phyloP scores from a whole-genome alignment of 1,284 basidiomycete genomes.

The Exobasidium rhododendri region DNA sequence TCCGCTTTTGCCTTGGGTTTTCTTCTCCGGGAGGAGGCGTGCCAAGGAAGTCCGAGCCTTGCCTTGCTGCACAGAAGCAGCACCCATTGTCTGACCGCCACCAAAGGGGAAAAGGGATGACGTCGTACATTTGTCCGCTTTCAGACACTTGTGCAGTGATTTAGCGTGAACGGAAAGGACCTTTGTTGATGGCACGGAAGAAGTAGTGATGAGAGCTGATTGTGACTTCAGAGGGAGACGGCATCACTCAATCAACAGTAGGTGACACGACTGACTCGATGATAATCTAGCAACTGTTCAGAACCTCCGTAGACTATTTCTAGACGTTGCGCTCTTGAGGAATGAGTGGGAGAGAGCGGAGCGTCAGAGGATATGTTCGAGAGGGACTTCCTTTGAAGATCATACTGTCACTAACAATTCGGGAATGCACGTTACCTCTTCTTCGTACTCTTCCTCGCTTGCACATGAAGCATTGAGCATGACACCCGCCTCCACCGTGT shows the following conservation, averaged over 20 bases:
- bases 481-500: conserved; percentile 17
- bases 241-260: conserved; percentile 41
- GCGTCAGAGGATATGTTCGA: neutral
- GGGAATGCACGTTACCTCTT: conserved; percentile 26
- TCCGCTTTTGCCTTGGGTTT: no score
- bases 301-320: conserved; percentile 40
- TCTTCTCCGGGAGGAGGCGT: no score
- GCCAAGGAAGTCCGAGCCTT: no score
- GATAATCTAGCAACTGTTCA: conserved; percentile 45
- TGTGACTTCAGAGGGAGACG: no score
- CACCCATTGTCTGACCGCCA: no score
- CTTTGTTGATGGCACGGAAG: no score
- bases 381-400: neutral
- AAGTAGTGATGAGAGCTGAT: no score
- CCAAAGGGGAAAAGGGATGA: no score
- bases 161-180: no score
- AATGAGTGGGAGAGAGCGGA: neutral
- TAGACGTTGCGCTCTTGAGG: conserved; percentile 16
- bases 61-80: no score
- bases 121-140: no score
- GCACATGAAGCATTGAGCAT: conserved; percentile 16
- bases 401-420: conserved; percentile 23
- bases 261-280: conserved; percentile 38
- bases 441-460: conserved; percentile 22
- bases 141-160: no score